Evolutionary conservation across 805 yeast species (phyloP).

Genomic region (Ogataea saltuana): DNA sequence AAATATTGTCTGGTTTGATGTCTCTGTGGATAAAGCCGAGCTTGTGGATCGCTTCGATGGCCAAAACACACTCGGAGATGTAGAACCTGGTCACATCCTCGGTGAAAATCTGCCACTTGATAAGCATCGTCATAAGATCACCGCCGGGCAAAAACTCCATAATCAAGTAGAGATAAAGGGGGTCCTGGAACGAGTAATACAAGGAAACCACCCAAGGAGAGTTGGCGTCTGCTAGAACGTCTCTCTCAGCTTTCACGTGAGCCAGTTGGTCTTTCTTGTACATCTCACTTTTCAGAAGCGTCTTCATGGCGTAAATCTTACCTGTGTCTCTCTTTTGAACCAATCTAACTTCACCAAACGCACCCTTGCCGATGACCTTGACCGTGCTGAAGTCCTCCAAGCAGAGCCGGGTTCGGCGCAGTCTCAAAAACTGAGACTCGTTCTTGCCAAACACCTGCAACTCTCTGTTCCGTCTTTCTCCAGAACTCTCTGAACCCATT

Average conservation of each 20-base stretch:
- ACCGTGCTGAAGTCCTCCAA: conserved; percentile 86
- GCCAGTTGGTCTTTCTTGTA: conserved; percentile 92
- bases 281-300: conserved; percentile 87
- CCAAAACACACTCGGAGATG: conserved; percentile 94
- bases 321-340: conserved; percentile 94
- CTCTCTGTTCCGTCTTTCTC: conserved; percentile 83
- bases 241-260: conserved; percentile 94
- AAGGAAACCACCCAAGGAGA: conserved; percentile 88
- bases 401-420: conserved; percentile 79
- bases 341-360: conserved; percentile 94
- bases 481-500: conserved; percentile 69
- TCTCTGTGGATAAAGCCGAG: conserved; percentile 95
- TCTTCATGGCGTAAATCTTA: conserved; percentile 92
- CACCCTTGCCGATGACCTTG: conserved; percentile 93
- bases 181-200: conserved; percentile 80
- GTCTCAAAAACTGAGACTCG: conserved; percentile 81
- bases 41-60: conserved; percentile 91
- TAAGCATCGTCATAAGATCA: conserved; percentile 91
- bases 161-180: conserved; percentile 69
- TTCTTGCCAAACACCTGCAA: conserved; percentile 80
- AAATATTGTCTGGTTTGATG: conserved; percentile 93
- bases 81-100: conserved; percentile 92
- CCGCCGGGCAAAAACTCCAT: conserved; percentile 87
- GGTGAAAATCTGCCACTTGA: conserved; percentile 90
- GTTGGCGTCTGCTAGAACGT: conserved; percentile 87